Base-by-base conservation (phyloP, 768 basidiomycete genomes). In the Kwoniella sp. region DNA sequence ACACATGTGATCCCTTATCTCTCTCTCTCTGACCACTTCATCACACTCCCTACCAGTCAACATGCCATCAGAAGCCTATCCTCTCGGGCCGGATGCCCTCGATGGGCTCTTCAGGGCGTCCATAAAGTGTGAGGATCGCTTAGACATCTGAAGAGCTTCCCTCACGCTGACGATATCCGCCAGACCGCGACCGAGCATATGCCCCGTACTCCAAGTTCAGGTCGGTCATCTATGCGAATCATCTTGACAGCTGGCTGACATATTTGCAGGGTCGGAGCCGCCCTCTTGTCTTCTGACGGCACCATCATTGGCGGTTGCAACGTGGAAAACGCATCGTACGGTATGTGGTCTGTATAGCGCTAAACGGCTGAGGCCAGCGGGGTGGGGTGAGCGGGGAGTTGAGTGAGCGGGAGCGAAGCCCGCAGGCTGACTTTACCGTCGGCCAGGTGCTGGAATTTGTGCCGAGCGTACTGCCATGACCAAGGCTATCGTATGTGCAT, bases 391-490 rank as follows among this genome's bases (percentile, higher is more conserved):
- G 37, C 34, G 33, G 22, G 26, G 46, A 20, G 14, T 34, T 19
- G 34, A 26, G 23, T 20, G 5, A 27, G 19, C 22, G 34, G 15
- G 34, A 36, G 34, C 15, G 34, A 36, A 15, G 8, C 31, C 8
- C 31, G 15, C 31, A 32, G 31, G 44, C 0, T 47, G 29, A 14
- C 32, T 32, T 1, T 19, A 17, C 1, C 8, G 39, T 22, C 23
- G 10, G 0, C 14, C 39, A 93, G 91, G 91, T 4, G 89, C 82
- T 1, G 82, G 87, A 0, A 92, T 96, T 53, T 98, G 93, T 60
- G 93, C 93, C 0, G 93, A 99, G 71, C 79, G 92, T 26, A 96
- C 93, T 0, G 92, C 92, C 0, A 78, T 99, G 47, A 86, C 90
- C n/a, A 95, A 95, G 73, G 92, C 89, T 23, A 83, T 86, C 19